Evolutionary conservation across 306 rosid genomes (phyloP), one percentile per base, ranked within the genome.

Genomic region (Rosa chinensis): DNA sequence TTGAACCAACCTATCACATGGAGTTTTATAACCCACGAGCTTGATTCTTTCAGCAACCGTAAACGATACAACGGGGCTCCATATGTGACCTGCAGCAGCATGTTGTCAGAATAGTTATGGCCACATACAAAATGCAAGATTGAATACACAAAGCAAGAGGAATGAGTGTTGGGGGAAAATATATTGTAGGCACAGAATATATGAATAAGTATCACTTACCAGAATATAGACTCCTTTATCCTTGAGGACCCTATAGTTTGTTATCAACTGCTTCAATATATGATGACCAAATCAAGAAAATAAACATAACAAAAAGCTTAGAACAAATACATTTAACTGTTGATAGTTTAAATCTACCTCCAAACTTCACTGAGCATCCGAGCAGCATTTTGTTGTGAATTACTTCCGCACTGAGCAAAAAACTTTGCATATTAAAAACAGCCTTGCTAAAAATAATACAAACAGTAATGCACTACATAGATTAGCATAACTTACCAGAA

Each of bases 211-310:
- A 58, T 37, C 61, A 70, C 52, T 88, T 93, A 91, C 98, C 98
- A 93, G 88, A 71, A 93, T 78, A 82, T 93, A 93, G 75, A 89
- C 93, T 87, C 98, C 98, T 83, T 87, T 83, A 79, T 88, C 89
- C 97, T 89, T 87, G 89, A 93, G 98, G 83, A 91, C 94, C 98
- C 98, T 93, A 87, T 89, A 93, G 88, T 89, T 91, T 91, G 92
- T 88, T 87, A 93, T 88, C 84, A 93, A 93, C 98, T 87, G 93
- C 94, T 91, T 91, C 93, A 89, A 89, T 93, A 89, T 77, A 85
- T 89, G 89, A 90, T 88, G 90, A 84, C 88, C 77, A 89, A 78
- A 91, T 91, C 98, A 91, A 87, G 92, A 86, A 83, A 86, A 83
- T 82, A 91, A 84, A 52, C 72, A 82, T 81, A 67, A 71, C 77